Evolutionary conservation across 345 rosid genomes (phyloP).

Genomic region (Citrus reticulata): DNA sequence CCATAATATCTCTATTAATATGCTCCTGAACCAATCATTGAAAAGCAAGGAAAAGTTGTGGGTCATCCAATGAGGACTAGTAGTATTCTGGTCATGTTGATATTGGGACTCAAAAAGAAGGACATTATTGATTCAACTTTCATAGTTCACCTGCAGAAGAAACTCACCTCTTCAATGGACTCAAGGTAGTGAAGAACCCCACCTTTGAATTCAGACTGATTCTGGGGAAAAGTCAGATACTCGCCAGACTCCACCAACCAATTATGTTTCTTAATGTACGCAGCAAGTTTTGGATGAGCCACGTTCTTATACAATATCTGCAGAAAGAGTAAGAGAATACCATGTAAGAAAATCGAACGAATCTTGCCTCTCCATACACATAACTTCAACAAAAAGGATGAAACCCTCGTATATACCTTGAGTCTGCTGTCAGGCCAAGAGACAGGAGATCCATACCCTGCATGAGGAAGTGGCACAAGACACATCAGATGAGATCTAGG

Average conservation of each 20-base stretch:
- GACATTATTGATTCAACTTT: conserved; percentile 1
- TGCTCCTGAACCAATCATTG: neutral
- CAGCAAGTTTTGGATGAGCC: conserved; percentile 89
- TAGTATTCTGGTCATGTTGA: neutral
- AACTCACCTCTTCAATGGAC: conserved; percentile 83
- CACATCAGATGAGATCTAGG: conserved; percentile 72
- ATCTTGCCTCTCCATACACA: conserved; percentile 4
- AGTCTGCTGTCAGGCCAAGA: conserved; percentile 79
- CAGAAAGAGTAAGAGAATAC: conserved; percentile 17
- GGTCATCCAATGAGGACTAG: neutral
- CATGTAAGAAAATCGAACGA: conserved; percentile 15
- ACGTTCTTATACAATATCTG: conserved; percentile 80
- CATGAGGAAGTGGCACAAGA: conserved; percentile 80
- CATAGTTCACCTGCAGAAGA: neutral
- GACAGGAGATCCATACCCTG: conserved; percentile 69
- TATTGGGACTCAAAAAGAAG: neutral
- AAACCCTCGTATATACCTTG: conserved; percentile 45
- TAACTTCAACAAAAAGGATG: conserved; percentile 3
- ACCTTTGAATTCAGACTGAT: conserved; percentile 66
- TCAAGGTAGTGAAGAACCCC: conserved; percentile 89
- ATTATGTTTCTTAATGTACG: conserved; percentile 60
- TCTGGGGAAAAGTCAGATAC: conserved; percentile 67
- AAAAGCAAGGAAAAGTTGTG: neutral
- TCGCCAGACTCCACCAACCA: conserved; percentile 75
- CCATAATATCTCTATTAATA: neutral